Evolutionary conservation across 2,329 filamentous ascomycete species (phyloP).

Genomic region (Sclerotinia borealis): DNA sequence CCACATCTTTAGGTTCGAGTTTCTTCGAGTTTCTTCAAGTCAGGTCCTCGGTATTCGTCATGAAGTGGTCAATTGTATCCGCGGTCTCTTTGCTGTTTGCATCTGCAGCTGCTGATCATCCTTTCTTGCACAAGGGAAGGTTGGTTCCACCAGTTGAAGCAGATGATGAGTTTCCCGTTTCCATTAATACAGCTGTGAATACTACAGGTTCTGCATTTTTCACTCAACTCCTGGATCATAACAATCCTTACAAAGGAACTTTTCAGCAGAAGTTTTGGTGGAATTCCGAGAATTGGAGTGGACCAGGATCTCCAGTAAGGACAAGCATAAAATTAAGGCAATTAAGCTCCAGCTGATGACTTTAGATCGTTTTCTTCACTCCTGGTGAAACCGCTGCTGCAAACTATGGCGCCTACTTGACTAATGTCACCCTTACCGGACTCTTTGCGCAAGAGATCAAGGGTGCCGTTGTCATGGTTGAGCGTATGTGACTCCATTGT

Average conservation of each 20-base stretch:
- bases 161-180: constrained; percentile 15
- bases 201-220: constrained; percentile 26
- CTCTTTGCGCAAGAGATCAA: constrained; percentile 45
- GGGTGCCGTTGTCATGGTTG: constrained; percentile 48
- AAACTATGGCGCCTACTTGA: constrained; percentile 44
- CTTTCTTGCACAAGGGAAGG: constrained; percentile 21
- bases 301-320: constrained; percentile 47
- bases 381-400: constrained; percentile 46
- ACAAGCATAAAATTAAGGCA: not conserved
- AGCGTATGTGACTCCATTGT: constrained; percentile 37
- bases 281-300: constrained; percentile 45
- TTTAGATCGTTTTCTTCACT: constrained; percentile 43
- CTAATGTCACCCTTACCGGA: constrained; percentile 44
- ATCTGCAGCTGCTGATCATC: constrained; percentile 15
- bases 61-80: constrained; percentile 26
- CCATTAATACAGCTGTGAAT: constrained; percentile 11
- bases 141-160: constrained; percentile 24
- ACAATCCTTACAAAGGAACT: constrained; percentile 47
- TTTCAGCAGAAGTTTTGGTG: constrained; percentile 51
- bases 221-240: constrained; percentile 52
- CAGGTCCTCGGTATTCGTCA: constrained; percentile 8
- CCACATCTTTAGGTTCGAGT: not conserved
- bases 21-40: not conserved
- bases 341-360: not conserved
- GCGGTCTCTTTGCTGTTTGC: constrained; percentile 18